A percentile compares a stretch with the other conserved stretches of the same genome.
Evolutionary conservation across 2,329 filamentous ascomycete species (phyloP).

Genomic region (Drechslerella dactyloides): DNA sequence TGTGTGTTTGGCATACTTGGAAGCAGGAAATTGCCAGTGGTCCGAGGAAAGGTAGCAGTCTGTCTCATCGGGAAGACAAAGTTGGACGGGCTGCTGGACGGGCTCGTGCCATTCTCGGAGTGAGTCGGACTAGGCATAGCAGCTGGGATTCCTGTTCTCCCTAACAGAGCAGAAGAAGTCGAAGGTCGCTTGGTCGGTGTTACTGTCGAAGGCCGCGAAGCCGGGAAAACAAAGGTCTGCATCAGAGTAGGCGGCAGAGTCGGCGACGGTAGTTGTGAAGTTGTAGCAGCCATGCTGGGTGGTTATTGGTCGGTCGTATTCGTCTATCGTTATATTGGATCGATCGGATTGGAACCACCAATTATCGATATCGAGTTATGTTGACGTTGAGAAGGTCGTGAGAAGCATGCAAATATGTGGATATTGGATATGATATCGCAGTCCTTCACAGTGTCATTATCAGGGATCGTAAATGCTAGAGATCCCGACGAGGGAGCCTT

Average conservation of each 20-base stretch:
- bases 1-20: conserved; percentile 22
- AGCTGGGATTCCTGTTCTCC: conserved; percentile 18
- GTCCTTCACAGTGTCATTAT: conserved; percentile 49
- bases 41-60: conserved; percentile 30
- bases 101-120: conserved; percentile 39
- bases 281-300: conserved; percentile 42
- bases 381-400: conserved; percentile 38
- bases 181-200: conserved; percentile 38
- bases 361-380: conserved; percentile 42
- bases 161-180: conserved; percentile 35
- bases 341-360: conserved; percentile 40
- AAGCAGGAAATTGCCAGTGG: conserved; percentile 30
- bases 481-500: background rate
- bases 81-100: conserved; percentile 33
- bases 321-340: conserved; percentile 34
- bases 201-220: conserved; percentile 8
- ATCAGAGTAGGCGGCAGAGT: conserved; percentile 28
- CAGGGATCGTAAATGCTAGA: conserved; percentile 45
- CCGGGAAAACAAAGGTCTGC: conserved; percentile 44
- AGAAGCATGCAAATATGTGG: conserved; percentile 42
- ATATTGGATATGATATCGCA: conserved; percentile 30
- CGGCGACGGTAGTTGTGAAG: conserved; percentile 13
- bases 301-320: conserved; percentile 4
- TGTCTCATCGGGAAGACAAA: conserved; percentile 46
- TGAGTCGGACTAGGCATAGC: conserved; percentile 46